Evolutionary conservation across 257 asterid species (phyloP), one percentile per base, ranked within the genome.

Genomic region (Solanum piurae): DNA sequence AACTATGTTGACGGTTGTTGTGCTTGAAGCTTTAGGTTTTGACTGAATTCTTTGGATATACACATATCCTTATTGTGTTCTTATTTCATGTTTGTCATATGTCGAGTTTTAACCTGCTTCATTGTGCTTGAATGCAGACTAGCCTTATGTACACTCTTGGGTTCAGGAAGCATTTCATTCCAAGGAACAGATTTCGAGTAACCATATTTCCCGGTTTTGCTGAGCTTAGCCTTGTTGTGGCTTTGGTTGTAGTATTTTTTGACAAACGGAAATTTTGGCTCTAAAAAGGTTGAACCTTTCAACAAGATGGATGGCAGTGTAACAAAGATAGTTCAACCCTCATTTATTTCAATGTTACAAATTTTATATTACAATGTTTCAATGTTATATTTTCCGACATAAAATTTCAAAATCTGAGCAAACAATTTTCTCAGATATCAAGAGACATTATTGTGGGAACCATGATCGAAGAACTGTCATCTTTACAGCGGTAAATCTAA

Each of bases 61-160:
- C 5, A 27, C n/a, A 46, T 27, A 16, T 8, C 27, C 85, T 16
- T 80, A 34, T 16, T 34, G 23, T 40, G 20, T n/a, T 40, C 55
- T 40, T 76, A 52, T 60, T 38, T 60, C 55, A n/a, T 10, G 16
- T 20, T 58, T 40, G 31, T 37, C 49, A 11, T 25, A 18, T 12
- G 6, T 6, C 34, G 21, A 18, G 38, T 9, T 58, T 49, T 55
- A n/a, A 49, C 7, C 58, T 4, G 10, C 16, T 68, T 29, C 13
- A 40, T 77, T 8, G 16, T 8, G 16, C 88, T 90, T 87, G 40
- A 86, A 83, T 93, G 95, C 98, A 97, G 99, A 93, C 93, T 23
- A 95, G 99, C 92, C 98, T 95, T 9, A 95, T 95, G 99, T 89
- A 95, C 93, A 94, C 93, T 88, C 94, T 97, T 23, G 99, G 99